These are phyloP conservation scores for Fusarium euwallaceae DNA, from an alignment of 2,329 filamentous ascomycete species.

Conservation along the genomic window DNA sequence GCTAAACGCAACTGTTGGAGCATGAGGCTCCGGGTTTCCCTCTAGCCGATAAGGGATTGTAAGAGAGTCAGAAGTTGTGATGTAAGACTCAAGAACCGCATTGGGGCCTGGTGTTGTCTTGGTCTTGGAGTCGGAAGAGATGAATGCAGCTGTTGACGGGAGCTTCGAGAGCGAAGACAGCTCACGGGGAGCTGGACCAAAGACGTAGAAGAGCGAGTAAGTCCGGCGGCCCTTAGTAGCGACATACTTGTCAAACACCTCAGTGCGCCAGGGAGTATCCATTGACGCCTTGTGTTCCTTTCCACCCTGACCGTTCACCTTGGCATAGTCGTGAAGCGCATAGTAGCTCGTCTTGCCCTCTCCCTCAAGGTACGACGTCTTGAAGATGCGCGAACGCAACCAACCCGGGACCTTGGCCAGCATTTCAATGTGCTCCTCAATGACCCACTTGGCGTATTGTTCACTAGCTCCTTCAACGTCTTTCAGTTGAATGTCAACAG, in stretches of 20 bases:
- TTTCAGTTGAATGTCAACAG: conserved; percentile 70
- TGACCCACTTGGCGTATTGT: conserved; percentile 76
- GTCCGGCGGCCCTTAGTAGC: conserved; percentile 68
- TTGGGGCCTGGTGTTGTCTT: conserved; percentile 64
- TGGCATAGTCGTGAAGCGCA: conserved; percentile 79
- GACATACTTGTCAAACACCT: conserved; percentile 71
- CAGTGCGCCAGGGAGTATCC: conserved; percentile 71
- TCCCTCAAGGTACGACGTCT: conserved; percentile 73
- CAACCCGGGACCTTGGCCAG: conserved; percentile 82
- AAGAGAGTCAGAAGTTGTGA: conserved; percentile 77
- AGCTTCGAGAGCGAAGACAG: conserved; percentile 68
- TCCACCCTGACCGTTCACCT: conserved; percentile 75
- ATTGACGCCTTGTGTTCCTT: conserved; percentile 73
- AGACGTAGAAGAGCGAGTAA: conserved; percentile 83
- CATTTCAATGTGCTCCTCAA: conserved; percentile 80
- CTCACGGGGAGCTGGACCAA: conserved; percentile 80
- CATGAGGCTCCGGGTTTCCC: conserved; percentile 74
- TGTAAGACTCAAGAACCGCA: conserved; percentile 74
- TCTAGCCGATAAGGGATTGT: conserved; percentile 80
- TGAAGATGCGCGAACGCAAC: conserved; percentile 79
- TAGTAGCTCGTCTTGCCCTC: conserved; percentile 67
- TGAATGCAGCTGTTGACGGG: conserved; percentile 63
- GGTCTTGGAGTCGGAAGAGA: conserved; percentile 67
- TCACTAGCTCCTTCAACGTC: conserved; percentile 63
- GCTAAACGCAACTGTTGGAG: conserved; percentile 80